Base-by-base conservation (phyloP, 1,139 yeast genomes). In the Wickerhamomyces sp. region DNA sequence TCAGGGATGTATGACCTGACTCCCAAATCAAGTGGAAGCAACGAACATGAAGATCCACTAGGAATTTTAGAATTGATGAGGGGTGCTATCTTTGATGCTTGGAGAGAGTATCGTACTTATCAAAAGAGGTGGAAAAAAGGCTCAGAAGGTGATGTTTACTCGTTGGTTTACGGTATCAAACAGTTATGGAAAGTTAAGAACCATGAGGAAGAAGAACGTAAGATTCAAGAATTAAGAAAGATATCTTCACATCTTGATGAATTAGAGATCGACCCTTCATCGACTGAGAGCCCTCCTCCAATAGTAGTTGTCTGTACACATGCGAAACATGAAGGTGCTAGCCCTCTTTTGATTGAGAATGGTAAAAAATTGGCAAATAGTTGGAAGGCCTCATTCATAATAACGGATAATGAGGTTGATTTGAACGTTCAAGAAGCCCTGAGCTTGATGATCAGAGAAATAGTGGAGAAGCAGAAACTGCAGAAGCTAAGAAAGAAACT, bases 321-420 rank as follows among this genome's bases (percentile, higher is more conserved):
- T 52, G 55, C 65, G 0, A 64, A 70, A 27, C 79, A 74, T 53
- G 72, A 66, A 10, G 60, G 79, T 33, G 76, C 80, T 0, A 76
- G 86, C 21, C 86, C 86, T 0, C 54, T 67, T 12, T 56, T 82
- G 34, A 63, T 83, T 7, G 74, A 74, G 31, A 63, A 69, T 40
- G 94, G 92, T 0, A 66, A 64, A 42, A 56, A 67, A 28, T 57
- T 81, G 39, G 86, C 88, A 0, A 55, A 62, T 27, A 54, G 63
- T 21, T 82, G 90, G 90, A 68, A 71, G 3, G 73, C 83, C 51
- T 80, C 86, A 1, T 84, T 80, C 59, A 65, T 80, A 10, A 74
- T 76, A 3, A 62, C 80, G 10, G 86, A 82, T 50, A 72, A 68
- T 41, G 67, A 68, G 31, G 64, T 65, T 16, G 69, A 70, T 48